Base-by-base conservation (phyloP, 2,329 filamentous ascomycete species). In the Alternaria sp. region DNA sequence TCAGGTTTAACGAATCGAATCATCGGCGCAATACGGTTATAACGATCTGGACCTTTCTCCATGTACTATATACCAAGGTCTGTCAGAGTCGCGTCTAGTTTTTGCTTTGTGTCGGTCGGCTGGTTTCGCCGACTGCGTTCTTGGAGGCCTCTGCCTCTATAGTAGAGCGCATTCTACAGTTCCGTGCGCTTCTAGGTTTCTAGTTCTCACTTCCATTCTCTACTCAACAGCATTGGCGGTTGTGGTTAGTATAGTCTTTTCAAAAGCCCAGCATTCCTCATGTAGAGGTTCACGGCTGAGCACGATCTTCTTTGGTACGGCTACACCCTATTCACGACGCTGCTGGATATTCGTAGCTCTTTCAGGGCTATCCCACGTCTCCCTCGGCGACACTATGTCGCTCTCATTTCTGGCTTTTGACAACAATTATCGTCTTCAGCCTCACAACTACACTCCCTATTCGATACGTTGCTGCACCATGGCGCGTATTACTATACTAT, bases 41-140 rank as follows among this genome's bases (percentile, higher is more conserved):
- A 67, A 69, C 66, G 65, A 72, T 70, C 67, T 73, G 65, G 70
- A 67, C 74, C 66, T 65, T 73, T 63, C 64, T 68, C 69, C 72
- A 64, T 78, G 76, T 78, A 78, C 68, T 78, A 76, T 76, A 77
- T 77, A 68, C 61, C 74, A 72, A 72, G 74, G 74, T 71, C 69
- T 71, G 57, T 62, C 57, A 59, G 60, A 62, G 45, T 59, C 68
- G 63, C 64, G 68, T 72, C 67, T 72, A 65, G 58, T 65, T 65
- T 65, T 60, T 60, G 57, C 61, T 66, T 65, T 60, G 65, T 67
- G 63, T 70, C 69, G 71, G 66, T 69, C 50, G 68, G 72, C 67
- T 67, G 68, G 69, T 64, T 64, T 69, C 60, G 66, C 70, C 66
- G 68, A 64, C 58, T 63, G 60, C 46, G 30, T 67, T 65, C 54